phyloP scores from a whole-genome alignment of 2,329 filamentous ascomycete genomes.

The Aureobasidium melanogenum region DNA sequence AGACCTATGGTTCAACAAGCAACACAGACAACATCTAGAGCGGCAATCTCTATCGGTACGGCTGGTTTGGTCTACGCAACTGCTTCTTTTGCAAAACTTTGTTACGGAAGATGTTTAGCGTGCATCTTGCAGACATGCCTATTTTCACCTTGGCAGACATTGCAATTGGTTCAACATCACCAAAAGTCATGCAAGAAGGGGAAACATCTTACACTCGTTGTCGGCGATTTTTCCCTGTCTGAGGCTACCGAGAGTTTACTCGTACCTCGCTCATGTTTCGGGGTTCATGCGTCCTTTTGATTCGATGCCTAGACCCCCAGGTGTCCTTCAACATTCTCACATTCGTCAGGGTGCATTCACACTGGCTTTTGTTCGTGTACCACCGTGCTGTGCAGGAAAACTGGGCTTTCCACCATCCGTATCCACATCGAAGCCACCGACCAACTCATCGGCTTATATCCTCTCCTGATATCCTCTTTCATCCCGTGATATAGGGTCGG shows the following conservation, averaged over 20 bases:
- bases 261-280: background rate
- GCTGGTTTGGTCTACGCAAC: background rate
- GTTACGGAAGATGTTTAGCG: background rate
- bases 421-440: background rate
- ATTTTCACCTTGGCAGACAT: background rate
- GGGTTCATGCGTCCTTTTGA: background rate
- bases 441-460: background rate
- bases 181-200: background rate
- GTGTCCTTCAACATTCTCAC: background rate
- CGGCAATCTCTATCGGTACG: background rate
- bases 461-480: background rate
- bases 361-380: background rate
- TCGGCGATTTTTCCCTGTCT: background rate
- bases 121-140: background rate
- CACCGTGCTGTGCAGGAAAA: background rate
- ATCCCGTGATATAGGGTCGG: background rate
- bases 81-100: background rate
- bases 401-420: background rate
- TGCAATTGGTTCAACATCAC: background rate
- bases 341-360: background rate
- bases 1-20: background rate
- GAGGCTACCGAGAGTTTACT: background rate
- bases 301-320: background rate
- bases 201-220: background rate
- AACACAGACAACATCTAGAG: background rate